Conservation (phyloP, 2,329 filamentous ascomycete species). For the Aspergillus uvarum region DNA sequence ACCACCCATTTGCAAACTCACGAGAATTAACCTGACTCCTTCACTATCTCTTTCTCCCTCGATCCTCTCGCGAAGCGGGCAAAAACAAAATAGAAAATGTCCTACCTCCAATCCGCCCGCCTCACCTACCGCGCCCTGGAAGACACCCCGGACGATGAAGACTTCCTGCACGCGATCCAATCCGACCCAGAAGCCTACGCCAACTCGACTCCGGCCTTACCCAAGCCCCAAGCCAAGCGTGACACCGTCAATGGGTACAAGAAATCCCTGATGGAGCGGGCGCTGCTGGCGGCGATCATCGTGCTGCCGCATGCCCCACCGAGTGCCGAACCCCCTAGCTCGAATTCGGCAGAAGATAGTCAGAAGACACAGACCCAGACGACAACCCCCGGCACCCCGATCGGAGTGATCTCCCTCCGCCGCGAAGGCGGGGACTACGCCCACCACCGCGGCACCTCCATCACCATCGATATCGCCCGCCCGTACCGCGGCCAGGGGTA, state of each 20-base stretch:
- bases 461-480: slow-evolving; percentile 7
- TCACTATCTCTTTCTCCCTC: no score
- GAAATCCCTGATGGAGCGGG: neutral
- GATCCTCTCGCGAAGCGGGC: no score
- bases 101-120: slow-evolving; percentile 2
- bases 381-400: neutral
- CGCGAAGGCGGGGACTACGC: neutral
- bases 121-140: slow-evolving; percentile 18
- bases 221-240: neutral
- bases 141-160: slow-evolving; percentile 13
- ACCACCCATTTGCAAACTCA: no score
- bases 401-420: neutral
- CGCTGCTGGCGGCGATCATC: neutral
- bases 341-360: no score
- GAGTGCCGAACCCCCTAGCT: no score
- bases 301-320: neutral
- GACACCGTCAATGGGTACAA: neutral
- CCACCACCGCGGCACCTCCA: slow-evolving; percentile 4
- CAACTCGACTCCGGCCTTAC: neutral
- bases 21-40: no score
- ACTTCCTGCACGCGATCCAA: slow-evolving; percentile 10
- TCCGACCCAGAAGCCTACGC: neutral
- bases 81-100: no score
- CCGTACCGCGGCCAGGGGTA: slow-evolving; percentile 8
- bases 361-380: neutral